Base-by-base conservation (phyloP, 257 asterid species). In the Fraxinus pennsylvanica region DNA sequence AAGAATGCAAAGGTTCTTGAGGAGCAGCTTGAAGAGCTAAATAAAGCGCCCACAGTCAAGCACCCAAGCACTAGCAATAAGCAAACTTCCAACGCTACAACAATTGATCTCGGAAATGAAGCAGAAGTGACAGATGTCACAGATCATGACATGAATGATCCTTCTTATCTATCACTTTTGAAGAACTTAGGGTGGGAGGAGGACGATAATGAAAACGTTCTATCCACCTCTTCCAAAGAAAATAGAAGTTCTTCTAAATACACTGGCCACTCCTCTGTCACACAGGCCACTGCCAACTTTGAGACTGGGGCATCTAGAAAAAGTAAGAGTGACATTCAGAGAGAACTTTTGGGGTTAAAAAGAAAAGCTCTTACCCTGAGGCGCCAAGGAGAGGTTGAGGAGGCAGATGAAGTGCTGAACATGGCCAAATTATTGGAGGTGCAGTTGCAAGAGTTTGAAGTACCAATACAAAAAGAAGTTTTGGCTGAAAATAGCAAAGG, bases 151-250 rank as follows among this genome's bases (percentile, higher is more conserved):
- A 36, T 94, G 92, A 82, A 77, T n/a, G 97, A 96, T 85, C 98
- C 98, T 30, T 74, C 89, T 76, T 96, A 93, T 86, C 89, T 93
- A 63, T 89, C 97, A 32, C 85, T 92, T 66, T 81, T 96, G 87
- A 88, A 90, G 86, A 89, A 86, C 87, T 79, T 96, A 89, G 99
- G 98, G 63, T 96, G 97, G 97, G 86, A 90, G 71, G 98, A 92
- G 65, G 97, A 91, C 59, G 17, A 43, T 43, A 84, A 81, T 75
- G 82, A 79, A 25, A 85, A 80, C 12, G 63, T 30, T 39, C 72
- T 81, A 2, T 67, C 82, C 9, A 14, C 72, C 9, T 70, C 82
- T 35, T 73, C 78, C 73, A 74, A 76, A 76, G 87, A 66, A 73
- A 68, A 74, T 65, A 77, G 30, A 6, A 68, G 22, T 66, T 39